phyloP scores from a whole-genome alignment of 2,329 filamentous ascomycete genomes.

The Aspergillus candidus region DNA sequence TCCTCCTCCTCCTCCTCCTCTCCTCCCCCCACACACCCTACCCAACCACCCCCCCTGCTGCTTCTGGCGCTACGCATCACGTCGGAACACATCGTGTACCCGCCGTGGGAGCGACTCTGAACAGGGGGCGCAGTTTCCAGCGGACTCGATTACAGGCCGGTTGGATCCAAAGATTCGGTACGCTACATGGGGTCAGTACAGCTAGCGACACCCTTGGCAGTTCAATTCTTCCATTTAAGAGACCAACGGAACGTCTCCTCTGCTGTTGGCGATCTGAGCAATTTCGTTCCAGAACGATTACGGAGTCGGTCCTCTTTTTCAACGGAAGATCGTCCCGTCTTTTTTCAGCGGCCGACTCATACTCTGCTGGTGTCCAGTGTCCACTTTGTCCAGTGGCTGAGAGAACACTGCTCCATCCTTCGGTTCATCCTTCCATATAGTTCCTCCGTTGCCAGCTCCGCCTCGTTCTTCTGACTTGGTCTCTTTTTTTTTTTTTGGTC shows the following conservation, averaged over 20 bases:
- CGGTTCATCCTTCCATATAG: too few relatives aligned
- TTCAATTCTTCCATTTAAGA: constrained; percentile 11
- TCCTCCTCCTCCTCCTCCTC: background rate
- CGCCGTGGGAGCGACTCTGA: constrained; percentile 13
- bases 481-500: too few relatives aligned
- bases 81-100: constrained; percentile 12
- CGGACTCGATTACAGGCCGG: constrained; percentile 14
- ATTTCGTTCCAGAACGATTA: background rate
- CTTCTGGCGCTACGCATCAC: constrained; percentile 16
- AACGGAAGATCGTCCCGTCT: too few relatives aligned
- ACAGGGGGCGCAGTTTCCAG: constrained; percentile 17
- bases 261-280: constrained; percentile 13
- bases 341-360: too few relatives aligned
- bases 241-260: constrained; percentile 16
- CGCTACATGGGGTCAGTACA: constrained; percentile 21
- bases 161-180: constrained; percentile 18
- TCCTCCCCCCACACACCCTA: background rate
- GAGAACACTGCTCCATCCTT: too few relatives aligned
- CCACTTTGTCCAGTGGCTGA: too few relatives aligned
- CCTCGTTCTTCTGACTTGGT: too few relatives aligned
- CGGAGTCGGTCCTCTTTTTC: too few relatives aligned
- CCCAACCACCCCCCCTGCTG: constrained; percentile 8
- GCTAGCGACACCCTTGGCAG: constrained; percentile 15
- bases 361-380: too few relatives aligned
- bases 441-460: too few relatives aligned